Evolutionary conservation across 345 rosid genomes (phyloP), one percentile per base, ranked within the genome.

Genomic region (Gossypium bickii): DNA sequence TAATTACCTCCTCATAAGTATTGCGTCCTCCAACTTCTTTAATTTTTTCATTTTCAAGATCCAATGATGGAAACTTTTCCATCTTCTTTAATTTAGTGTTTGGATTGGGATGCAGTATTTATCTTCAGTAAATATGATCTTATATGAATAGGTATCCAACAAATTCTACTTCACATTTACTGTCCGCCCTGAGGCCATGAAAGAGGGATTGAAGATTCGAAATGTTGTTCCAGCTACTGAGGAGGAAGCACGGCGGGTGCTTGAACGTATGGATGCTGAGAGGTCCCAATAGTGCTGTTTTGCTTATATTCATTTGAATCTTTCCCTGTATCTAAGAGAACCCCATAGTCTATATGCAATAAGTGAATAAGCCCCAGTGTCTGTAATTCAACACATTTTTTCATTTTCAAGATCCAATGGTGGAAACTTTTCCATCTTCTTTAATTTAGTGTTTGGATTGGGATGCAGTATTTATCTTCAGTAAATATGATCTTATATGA

Each of bases 151-250:
- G 98, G 88, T 93, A 25, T 93, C 96, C 6, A 93, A 90, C 80
- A 90, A 82, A 74, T 93, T 93, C 87, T 92, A 92, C 86, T 89
- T 93, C 80, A 92, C 98, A 9, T 90, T 94, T 78, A 85, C 94
- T 12, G 82, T 92, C 66, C 87, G 86, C 38, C 87, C 90, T 3
- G 96, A 92, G 79, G 92, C 94, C 38, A 85, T 88, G 79, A 89
- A 75, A 81, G 85, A 88, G 63, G 90, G 90, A 76, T 73, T 82
- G 81, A 88, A 72, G 78, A 90, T 92, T 70, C 86, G 97, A 53
- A 93, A 89, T 57, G 98, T 90, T 68, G 97, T 93, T 74, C 98
- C 98, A 0, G 86, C 93, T 12, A 86, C 94, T 0, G 98, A 92
- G 85, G 97, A 86, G 78, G 98, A 93, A 85, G 98, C 96, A 0